Evolutionary conservation across 1,284 basidiomycete genomes (phyloP), one percentile per base, ranked within the genome.

Genomic region (Mycena citricolor): DNA sequence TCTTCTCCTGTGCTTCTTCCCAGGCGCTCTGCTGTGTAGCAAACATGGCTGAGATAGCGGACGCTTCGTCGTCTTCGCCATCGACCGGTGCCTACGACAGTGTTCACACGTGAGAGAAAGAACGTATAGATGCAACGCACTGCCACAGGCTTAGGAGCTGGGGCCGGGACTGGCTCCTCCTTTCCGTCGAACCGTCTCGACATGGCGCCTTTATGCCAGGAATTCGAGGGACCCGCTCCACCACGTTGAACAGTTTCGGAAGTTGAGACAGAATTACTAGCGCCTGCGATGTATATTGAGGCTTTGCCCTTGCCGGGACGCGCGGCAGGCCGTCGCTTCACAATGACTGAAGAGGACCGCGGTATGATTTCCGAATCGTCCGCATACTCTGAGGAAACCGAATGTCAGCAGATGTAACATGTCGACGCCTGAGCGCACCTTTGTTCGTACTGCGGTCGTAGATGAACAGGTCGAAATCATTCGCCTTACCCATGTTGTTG

Each of bases 1-100:
- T 95, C 74, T 92, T 89, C 75, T 94, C 90, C 72, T 95, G 92
- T 59, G 92, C 86, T 76, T 94, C 89, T 71, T 94, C 86, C 93
- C 93, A 97, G 69, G 93, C 90, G 53, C 88, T 84, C 25, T 83
- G 83, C 63, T 91, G 86, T 34, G 87, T 87, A 66, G 90, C 86
- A 64, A 97, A 95, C 93, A 97, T 95, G 57, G 93, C 93, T 11
- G 89, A 90, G 75, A 97, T 89, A n/a, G 87, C 86, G 8, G 83
- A 86, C 16, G 82, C 84, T 62, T 94, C 90, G 52, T 92, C 90
- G 32, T 78, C 80, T 45, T 80, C 73, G 2, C 77, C 71, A 21
- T 77, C 66, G 20, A 71, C 67, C 16, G 69, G 65, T 42, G 70
- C 69, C n/a, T n/a, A n/a, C n/a, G n/a, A n/a, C n/a, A n/a, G n/a